Evolutionary conservation across 2,329 filamentous ascomycete genomes (phyloP), one percentile per base, ranked within the genome.

Genomic region (Sarocladiaceae sp.): DNA sequence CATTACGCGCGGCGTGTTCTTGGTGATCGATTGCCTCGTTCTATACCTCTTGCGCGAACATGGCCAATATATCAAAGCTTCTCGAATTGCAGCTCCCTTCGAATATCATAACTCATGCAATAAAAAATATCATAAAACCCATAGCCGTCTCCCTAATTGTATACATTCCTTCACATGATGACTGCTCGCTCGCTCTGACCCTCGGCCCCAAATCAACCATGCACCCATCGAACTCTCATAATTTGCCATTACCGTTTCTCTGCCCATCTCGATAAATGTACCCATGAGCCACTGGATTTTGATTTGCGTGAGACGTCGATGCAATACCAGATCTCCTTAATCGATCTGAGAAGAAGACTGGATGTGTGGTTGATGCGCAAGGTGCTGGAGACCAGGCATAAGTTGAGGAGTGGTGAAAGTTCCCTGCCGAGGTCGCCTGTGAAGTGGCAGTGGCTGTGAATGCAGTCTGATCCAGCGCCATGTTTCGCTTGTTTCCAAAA

Each of bases 271-370:
- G 76, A 57, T 81, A 84, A n/a, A 78, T 70, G 60, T 86, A 86
- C 1, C 83, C 83, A 37, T 77, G 70, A 17, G 80, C 80, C 3
- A 84, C 77, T 0, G 83, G 82, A 55, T 66, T 82, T 20, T 48
- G 17, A 12, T n/a, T 28, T 31, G 12, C 28, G 13, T 4, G 10
- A 6, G 22, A 5, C 4, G 8, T 31, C 18, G 57, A 54, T 36
- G 53, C 59, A 20, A 76, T 71, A 4, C 82, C 78, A 2, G 78
- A 74, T 59, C 77, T 80, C 53, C 78, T 78, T 49, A 89, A 69
- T 50, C 76, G 75, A 26, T 80, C 73, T 0, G 86, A 87, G 70
- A 91, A 90, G 69, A 92, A 92, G 1, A 90, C 87, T 0, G 88
- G 88, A 58, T 92, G 88, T 23, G 80, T 71, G 35, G 74, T 75